Evolutionary conservation across 2,329 filamentous ascomycete genomes (phyloP).

Genomic region (Fusarium nanum): DNA sequence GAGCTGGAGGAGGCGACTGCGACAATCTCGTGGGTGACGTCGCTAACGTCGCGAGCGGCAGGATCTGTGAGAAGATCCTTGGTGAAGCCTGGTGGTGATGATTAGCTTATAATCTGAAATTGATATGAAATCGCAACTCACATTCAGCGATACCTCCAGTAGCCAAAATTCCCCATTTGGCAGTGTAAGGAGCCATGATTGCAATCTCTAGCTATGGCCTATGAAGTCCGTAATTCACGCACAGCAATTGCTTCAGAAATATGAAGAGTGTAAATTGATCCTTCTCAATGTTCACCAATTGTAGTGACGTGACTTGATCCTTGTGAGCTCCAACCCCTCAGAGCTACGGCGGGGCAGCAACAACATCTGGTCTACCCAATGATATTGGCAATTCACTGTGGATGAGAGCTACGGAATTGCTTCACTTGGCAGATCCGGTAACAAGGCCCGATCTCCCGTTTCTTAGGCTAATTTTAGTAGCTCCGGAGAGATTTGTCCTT

Average conservation of each 20-base stretch:
- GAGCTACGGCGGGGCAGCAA: conserved; percentile 29
- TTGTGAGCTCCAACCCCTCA: conserved; percentile 25
- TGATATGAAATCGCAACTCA: conserved; percentile 48
- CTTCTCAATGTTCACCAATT: neutral
- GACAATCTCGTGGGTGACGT: conserved; percentile 80
- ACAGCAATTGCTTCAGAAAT: neutral
- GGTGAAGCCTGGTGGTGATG: conserved; percentile 66
- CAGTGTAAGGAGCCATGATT: conserved; percentile 60
- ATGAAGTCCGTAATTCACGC: neutral
- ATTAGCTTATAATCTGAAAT: neutral
- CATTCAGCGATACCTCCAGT: conserved; percentile 69
- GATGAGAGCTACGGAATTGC: conserved; percentile 12
- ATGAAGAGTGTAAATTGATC: neutral
- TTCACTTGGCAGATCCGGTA: conserved; percentile 27
- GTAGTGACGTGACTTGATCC: conserved; percentile 31
- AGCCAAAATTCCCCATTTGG: conserved; percentile 71
- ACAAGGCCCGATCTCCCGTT: conserved; percentile 1
- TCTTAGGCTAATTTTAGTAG: conserved; percentile 1
- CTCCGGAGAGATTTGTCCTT: neutral
- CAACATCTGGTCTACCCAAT: conserved; percentile 13
- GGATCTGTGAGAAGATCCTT: conserved; percentile 84
- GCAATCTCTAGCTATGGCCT: conserved; percentile 11
- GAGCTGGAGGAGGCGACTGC: conserved; percentile 85
- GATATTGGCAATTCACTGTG: neutral
- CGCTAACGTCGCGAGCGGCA: conserved; percentile 72